A percentile compares a stretch with the other conserved stretches of the same genome.
These are phyloP conservation scores for Metrosideros polymorpha DNA, from an alignment of 441 rosid genomes.

Conservation along the genomic window DNA sequence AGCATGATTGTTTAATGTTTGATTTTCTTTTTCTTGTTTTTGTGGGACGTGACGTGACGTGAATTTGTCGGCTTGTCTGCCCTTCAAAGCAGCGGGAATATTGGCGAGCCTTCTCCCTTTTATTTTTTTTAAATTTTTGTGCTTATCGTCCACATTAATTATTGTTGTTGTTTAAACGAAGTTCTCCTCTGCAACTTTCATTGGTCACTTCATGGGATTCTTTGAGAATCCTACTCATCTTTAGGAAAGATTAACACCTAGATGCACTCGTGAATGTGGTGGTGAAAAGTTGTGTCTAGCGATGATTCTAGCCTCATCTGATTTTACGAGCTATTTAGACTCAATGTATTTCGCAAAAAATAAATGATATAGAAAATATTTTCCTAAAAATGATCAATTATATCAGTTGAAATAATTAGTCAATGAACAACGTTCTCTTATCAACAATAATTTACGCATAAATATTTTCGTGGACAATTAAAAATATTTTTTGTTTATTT, in stretches of 20 bases:
- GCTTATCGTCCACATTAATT: neutral
- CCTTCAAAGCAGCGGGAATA: neutral
- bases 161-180: neutral
- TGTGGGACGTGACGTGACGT: neutral
- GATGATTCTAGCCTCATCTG: neutral
- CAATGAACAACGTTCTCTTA: no score
- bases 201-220: neutral
- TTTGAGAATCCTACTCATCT: neutral
- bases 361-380: no score
- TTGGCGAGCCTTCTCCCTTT: neutral
- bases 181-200: neutral
- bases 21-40: neutral
- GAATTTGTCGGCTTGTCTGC: neutral
- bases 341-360: no score
- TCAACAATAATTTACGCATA: no score
- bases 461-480: no score
- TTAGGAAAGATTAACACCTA: neutral
- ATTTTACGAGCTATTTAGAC: neutral
- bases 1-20: neutral
- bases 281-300: neutral
- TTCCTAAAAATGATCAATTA: no score
- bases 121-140: neutral
- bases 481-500: no score
- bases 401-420: no score
- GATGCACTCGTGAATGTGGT: neutral